Evolutionary conservation across 805 yeast genomes (phyloP).

Genomic region (Suhomyces sp.): DNA sequence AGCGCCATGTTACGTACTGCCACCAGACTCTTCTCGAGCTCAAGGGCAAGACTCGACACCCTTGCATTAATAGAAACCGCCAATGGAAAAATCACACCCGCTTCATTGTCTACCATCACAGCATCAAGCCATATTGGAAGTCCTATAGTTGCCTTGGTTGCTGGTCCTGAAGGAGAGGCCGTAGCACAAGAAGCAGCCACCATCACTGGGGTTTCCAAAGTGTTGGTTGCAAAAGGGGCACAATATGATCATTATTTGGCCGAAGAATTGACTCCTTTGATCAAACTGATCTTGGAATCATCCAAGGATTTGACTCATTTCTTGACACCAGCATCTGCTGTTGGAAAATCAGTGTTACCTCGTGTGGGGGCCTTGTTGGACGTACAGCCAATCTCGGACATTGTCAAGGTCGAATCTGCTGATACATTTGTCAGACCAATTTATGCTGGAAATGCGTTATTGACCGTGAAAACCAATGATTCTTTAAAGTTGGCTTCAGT

Average conservation of each 20-base stretch:
- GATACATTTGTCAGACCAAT: conserved; percentile 88
- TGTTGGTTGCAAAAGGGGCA: conserved; percentile 56
- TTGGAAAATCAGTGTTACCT: conserved; percentile 85
- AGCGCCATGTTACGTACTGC: conserved; percentile 9
- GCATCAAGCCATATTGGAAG: conserved; percentile 79
- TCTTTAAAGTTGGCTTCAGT: conserved; percentile 67
- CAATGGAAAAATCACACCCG: conserved; percentile 56
- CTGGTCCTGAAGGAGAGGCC: conserved; percentile 60
- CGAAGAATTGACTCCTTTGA: conserved; percentile 74
- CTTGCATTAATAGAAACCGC: conserved; percentile 72
- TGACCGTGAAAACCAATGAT: conserved; percentile 76
- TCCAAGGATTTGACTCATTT: conserved; percentile 62
- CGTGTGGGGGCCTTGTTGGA: conserved; percentile 83
- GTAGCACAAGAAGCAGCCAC: conserved; percentile 50
- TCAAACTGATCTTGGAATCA: conserved; percentile 46
- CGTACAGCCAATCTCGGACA: conserved; percentile 84
- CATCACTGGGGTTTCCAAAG: conserved; percentile 52
- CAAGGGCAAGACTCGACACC: conserved; percentile 41
- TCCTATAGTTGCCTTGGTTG: conserved; percentile 75
- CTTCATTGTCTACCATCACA: conserved; percentile 66
- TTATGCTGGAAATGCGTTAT: conserved; percentile 91
- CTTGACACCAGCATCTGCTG: conserved; percentile 77
- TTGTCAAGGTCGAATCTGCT: conserved; percentile 62
- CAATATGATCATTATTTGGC: conserved; percentile 72
- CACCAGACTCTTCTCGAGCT: conserved; percentile 43